These are phyloP conservation scores for Amanita muscaria DNA, from an alignment of 768 basidiomycete genomes.

Conservation along the genomic window DNA sequence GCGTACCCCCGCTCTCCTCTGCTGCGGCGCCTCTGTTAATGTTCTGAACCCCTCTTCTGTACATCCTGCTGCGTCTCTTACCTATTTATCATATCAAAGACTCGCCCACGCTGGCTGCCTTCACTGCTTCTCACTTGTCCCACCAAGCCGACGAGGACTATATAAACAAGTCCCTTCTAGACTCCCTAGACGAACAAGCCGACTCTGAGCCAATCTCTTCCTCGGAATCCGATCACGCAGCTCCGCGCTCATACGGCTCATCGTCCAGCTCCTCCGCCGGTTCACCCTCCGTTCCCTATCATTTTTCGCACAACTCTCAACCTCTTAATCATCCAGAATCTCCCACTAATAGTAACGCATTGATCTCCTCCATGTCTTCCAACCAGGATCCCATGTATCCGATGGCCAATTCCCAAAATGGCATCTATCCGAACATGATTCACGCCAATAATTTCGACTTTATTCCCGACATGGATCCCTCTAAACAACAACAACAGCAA, in stretches of 20 bases:
- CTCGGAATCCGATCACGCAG: constrained; percentile 43
- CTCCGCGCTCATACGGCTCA: constrained; percentile 38
- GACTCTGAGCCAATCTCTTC: constrained; percentile 64
- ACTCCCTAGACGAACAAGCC: constrained; percentile 75
- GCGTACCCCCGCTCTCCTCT: constrained; percentile 10
- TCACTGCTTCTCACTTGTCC: constrained; percentile 28
- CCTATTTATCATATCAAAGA: constrained; percentile 12
- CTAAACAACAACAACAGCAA: constrained; percentile 22
- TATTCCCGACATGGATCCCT: constrained; percentile 27
- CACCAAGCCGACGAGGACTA: constrained; percentile 65
- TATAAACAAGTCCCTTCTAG: constrained; percentile 78
- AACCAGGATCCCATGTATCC: constrained; percentile 26
- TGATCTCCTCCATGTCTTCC: constrained; percentile 16
- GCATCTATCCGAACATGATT: constrained; percentile 26
- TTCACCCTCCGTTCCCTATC: constrained; percentile 50
- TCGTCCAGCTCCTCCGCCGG: constrained; percentile 46
- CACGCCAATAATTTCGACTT: constrained; percentile 28
- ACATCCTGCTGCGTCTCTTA: constrained; percentile 10
- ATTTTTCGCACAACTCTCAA: constrained; percentile 35
- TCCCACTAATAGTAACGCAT: constrained; percentile 29
- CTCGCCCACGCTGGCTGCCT: constrained; percentile 45
- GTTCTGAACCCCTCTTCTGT: constrained; percentile 18
- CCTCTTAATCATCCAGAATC: constrained; percentile 41
- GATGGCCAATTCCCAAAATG: constrained; percentile 21
- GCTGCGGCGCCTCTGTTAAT: constrained; percentile 21